A percentile compares a stretch with the other conserved stretches of the same genome.
These are phyloP conservation scores for Trichoderma sp. DNA, from an alignment of 2,329 filamentous ascomycete species.

Conservation along the genomic window DNA sequence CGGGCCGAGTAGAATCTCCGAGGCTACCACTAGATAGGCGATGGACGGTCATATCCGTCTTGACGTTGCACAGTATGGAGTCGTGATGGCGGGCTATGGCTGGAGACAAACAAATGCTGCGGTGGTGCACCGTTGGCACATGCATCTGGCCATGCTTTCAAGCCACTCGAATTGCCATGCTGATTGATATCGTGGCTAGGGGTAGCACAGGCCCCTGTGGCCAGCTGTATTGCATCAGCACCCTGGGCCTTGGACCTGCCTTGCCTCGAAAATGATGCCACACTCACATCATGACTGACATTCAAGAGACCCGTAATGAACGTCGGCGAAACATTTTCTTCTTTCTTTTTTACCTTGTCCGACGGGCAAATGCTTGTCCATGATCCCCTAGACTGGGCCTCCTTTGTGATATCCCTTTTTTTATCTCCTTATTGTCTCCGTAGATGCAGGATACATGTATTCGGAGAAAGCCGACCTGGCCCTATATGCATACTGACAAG, in stretches of 20 bases:
- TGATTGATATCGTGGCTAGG: neutral
- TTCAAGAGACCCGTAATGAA: neutral
- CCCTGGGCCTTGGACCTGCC: neutral
- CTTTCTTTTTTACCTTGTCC: neutral
- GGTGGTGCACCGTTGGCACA: neutral
- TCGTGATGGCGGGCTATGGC: neutral
- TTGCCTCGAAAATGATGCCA: neutral
- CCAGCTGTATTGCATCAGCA: neutral
- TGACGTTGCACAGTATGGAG: neutral
- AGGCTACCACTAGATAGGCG: slow-evolving; percentile 19
- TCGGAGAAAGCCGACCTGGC: slow-evolving; percentile 10
- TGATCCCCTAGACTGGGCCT: neutral
- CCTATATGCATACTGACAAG: neutral
- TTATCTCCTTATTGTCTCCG: neutral
- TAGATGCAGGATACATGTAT: neutral
- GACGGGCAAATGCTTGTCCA: neutral
- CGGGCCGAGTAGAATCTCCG: slow-evolving; percentile 21
- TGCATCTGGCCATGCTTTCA: slow-evolving; percentile 1
- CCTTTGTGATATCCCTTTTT: neutral
- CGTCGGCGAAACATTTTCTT: neutral
- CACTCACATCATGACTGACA: neutral
- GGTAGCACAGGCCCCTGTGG: neutral
- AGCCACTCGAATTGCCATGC: neutral
- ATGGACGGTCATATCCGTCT: slow-evolving; percentile 14
- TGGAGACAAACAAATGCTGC: neutral